Conservation (phyloP, 208 protist genomes). For the Trypanosoma scelopori region DNA sequence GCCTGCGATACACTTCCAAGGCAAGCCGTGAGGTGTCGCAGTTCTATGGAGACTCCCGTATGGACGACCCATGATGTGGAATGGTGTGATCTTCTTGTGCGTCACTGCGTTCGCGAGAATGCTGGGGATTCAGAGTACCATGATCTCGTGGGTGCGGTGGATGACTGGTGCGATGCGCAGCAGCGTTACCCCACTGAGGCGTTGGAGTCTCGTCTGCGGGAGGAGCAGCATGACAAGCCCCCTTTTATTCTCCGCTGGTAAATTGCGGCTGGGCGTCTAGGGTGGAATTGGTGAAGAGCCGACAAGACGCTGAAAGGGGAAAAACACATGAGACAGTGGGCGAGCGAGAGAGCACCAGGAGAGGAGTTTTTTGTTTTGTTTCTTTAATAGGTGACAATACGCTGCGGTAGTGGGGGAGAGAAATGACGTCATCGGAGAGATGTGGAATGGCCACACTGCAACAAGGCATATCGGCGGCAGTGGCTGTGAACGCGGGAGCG, state of each 20-base stretch:
- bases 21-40: not conserved
- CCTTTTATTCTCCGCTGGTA: constrained; percentile 28
- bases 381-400: constrained; percentile 7
- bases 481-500: no score
- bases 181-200: constrained; percentile 12
- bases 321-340: no score
- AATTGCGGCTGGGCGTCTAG: constrained; percentile 3
- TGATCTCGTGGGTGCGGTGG: constrained; percentile 8
- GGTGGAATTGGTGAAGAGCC: not conserved
- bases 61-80: constrained; percentile 12
- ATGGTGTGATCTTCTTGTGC: constrained; percentile 11
- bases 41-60: not conserved
- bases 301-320: not conserved
- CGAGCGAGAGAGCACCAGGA: no score
- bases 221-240: not conserved
- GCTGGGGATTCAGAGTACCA: constrained; percentile 17
- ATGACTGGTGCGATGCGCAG: constrained; percentile 10
- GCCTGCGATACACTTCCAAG: no score
- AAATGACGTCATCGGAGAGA: no score
- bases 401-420: no score
- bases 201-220: constrained; percentile 15
- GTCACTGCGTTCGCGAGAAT: constrained; percentile 19
- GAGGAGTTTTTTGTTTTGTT: not conserved
- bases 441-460: no score
- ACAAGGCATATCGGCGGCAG: no score